phyloP scores from a whole-genome alignment of 768 basidiomycete genomes.

The Psilocybe sp. region DNA sequence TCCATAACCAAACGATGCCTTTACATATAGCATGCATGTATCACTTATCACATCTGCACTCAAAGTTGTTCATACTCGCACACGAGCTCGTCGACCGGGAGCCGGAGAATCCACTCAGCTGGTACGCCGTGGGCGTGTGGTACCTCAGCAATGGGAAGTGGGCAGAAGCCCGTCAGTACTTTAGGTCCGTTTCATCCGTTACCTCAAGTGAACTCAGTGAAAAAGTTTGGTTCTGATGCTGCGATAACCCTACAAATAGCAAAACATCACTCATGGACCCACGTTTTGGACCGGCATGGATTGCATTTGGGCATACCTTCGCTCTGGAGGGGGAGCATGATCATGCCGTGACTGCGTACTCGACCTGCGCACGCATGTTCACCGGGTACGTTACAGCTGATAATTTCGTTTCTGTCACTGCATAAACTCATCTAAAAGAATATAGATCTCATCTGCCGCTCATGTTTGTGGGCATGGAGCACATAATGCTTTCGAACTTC shows the following conservation, averaged over 20 bases:
- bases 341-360: slow-evolving; percentile 97
- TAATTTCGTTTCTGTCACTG: background rate
- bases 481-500: slow-evolving; percentile 85
- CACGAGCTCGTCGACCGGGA: slow-evolving; percentile 95
- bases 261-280: slow-evolving; percentile 98
- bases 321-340: slow-evolving; percentile 98
- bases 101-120: slow-evolving; percentile 89
- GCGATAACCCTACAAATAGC: no score
- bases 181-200: slow-evolving; percentile 55
- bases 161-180: slow-evolving; percentile 90
- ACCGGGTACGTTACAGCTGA: slow-evolving; percentile 61
- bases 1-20: slow-evolving; percentile 88
- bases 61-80: slow-evolving; percentile 91
- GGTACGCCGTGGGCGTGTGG: slow-evolving; percentile 99
- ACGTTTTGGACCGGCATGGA: slow-evolving; percentile 94
- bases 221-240: no score
- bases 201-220: no score
- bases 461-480: slow-evolving; percentile 98
- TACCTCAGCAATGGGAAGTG: slow-evolving; percentile 87
- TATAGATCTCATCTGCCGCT: slow-evolving; percentile 90
- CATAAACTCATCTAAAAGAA: background rate
- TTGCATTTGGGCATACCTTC: slow-evolving; percentile 97
- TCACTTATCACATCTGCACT: slow-evolving; percentile 87
- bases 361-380: slow-evolving; percentile 93
- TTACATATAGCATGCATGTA: slow-evolving; percentile 98